Evolutionary conservation across 2,329 filamentous ascomycete species (phyloP), one percentile per base, ranked within the genome.

Genomic region (Penicillium sp.): DNA sequence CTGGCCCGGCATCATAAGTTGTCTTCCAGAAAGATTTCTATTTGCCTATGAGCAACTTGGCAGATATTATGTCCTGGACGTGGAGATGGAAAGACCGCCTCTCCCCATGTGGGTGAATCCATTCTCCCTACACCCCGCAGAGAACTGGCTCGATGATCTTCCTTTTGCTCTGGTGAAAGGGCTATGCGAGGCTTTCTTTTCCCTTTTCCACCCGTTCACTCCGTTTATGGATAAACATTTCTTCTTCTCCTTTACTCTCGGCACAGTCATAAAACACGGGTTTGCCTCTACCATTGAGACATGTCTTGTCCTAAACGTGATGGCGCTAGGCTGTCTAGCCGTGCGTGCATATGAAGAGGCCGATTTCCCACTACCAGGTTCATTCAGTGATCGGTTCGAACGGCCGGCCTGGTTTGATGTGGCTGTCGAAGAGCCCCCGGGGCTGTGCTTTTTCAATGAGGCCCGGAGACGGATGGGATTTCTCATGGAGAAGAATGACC

Each of bases 381-480:
- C 71, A 3, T 60, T 67, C 24, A 65, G 63, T 23, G 62, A 57
- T 61, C 66, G 63, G 26, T 74, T 74, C n/a, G 70, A 74, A 40
- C 61, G 66, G 3, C 71, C 71, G 5, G 68, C 71, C 8, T 74
- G 71, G 71, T 68, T 73, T 60, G 65, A 63, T 21, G 70, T 73
- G 18, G 66, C 73, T 7, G 66, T 66, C 45, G 71, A 71, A 59
- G 72, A 76, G 30, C 74, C 74, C 21, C 68, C 77, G 2, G 80
- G 80, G 0, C 61, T 82, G 40, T 76, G 74, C 24, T 82, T 82
- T 61, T 81, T 82, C 67, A 81, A 82, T 55, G 79, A 82, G 63
- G 79, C 79, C 6, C 75, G 80, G 18, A 77, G 76, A 56, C 74
- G 79, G 4, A 75, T 80, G 58, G 80, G 80, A 1, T 80, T 81